phyloP scores from a whole-genome alignment of 805 yeast genomes.

The Danielozyma ontarioensis region DNA sequence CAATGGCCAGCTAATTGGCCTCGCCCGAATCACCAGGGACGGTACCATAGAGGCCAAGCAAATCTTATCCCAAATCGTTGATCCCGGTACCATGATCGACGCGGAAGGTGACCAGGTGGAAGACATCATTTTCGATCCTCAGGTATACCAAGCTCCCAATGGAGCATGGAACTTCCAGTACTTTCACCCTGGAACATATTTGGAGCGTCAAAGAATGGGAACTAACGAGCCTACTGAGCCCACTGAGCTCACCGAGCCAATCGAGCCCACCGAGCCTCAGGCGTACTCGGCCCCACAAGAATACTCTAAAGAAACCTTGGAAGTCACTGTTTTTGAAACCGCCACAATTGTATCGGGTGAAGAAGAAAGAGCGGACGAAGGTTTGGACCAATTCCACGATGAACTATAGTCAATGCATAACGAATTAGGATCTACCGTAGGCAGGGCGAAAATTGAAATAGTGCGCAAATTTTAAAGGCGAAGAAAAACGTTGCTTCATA shows the following conservation, averaged over 20 bases:
- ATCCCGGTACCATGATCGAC: constrained; percentile 27
- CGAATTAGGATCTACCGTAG: neutral
- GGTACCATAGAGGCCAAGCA: constrained; percentile 9
- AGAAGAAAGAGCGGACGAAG: neutral
- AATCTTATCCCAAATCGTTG: constrained; percentile 17
- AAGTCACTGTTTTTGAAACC: neutral
- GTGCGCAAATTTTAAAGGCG: neutral
- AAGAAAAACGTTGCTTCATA: neutral
- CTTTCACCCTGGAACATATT: constrained; percentile 3
- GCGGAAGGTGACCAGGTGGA: constrained; percentile 23
- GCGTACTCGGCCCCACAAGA: constrained; percentile 2
- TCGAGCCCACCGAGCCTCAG: neutral
- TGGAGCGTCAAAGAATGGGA: neutral
- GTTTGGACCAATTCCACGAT: constrained; percentile 1
- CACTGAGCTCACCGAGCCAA: constrained; percentile 1
- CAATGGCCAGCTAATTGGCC: constrained; percentile 23
- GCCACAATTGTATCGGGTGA: constrained; percentile 1
- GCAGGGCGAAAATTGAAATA: neutral
- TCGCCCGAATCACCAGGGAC: constrained; percentile 21
- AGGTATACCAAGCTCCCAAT: constrained; percentile 17
- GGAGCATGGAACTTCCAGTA: constrained; percentile 24
- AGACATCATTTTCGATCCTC: constrained; percentile 8
- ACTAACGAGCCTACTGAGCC: neutral
- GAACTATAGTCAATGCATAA: neutral
- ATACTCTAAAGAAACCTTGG: neutral